These are phyloP conservation scores for Trichoderma pleuroti DNA, from an alignment of 2,329 filamentous ascomycete genomes.

Conservation along the genomic window DNA sequence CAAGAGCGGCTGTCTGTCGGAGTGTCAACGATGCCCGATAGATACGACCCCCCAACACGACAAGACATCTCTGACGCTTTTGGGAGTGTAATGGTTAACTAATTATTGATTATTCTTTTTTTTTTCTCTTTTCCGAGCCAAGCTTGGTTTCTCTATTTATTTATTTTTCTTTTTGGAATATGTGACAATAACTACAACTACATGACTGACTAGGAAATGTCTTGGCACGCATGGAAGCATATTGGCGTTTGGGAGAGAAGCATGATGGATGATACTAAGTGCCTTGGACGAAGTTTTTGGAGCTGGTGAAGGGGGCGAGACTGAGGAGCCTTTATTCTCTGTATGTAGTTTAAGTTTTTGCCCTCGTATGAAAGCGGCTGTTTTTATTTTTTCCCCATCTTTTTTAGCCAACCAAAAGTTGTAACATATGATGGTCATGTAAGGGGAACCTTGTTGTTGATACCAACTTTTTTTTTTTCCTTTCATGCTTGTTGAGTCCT, in stretches of 20 bases:
- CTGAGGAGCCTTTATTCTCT: conserved; percentile 6
- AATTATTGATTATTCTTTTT: neutral
- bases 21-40: conserved; percentile 39
- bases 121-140: conserved; percentile 6
- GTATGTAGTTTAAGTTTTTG: conserved; percentile 16
- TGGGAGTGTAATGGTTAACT: conserved; percentile 53
- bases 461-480: conserved; percentile 11
- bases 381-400: neutral
- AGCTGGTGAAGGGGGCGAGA: neutral
- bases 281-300: neutral
- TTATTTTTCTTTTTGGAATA: conserved; percentile 7
- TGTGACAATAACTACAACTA: conserved; percentile 9
- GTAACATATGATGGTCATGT: neutral
- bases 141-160: neutral
- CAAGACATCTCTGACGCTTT: conserved; percentile 55
- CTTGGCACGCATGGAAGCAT: conserved; percentile 47
- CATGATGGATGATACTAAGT: neutral
- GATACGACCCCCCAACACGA: conserved; percentile 40
- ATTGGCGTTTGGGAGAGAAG: conserved; percentile 27
- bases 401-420: neutral
- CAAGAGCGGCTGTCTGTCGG: conserved; percentile 70
- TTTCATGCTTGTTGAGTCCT: neutral
- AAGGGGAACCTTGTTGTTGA: neutral
- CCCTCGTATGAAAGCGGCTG: conserved; percentile 9
- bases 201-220: conserved; percentile 27